A percentile compares a stretch with the other conserved stretches of the same genome.
These are phyloP conservation scores for Corylus avellana DNA, from an alignment of 306 rosid species.

Conservation along the genomic window DNA sequence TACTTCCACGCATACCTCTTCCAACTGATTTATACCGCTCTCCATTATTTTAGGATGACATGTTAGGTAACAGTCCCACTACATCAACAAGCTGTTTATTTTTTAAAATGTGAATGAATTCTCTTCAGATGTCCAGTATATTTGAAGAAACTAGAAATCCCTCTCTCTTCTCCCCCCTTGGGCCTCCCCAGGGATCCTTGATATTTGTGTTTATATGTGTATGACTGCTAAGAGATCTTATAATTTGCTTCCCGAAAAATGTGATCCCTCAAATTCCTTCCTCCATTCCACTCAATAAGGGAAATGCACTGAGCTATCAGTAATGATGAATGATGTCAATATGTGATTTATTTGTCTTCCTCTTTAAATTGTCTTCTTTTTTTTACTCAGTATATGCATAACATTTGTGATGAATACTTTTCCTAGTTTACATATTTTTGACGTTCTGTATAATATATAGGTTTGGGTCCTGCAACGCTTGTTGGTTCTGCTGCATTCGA, in stretches of 20 bases:
- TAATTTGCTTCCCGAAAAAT: not conserved
- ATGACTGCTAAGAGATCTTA: slow-evolving; percentile 1
- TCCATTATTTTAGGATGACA: not conserved
- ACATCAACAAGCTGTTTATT: not conserved
- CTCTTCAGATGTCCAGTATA: not conserved
- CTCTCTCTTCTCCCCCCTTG: not conserved
- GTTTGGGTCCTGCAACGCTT: slow-evolving; percentile 98
- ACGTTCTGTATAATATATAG: slow-evolving; percentile 41
- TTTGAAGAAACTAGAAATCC: not conserved
- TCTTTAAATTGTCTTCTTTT: not conserved
- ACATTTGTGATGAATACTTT: slow-evolving; percentile 7
- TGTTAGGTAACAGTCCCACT: not conserved
- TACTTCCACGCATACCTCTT: not conserved
- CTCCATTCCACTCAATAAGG: not conserved
- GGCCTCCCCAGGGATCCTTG: not conserved
- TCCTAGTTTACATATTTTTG: slow-evolving; percentile 19
- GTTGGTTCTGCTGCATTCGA: slow-evolving; percentile 99
- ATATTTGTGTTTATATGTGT: slow-evolving; percentile 1
- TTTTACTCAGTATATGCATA: slow-evolving; percentile 5
- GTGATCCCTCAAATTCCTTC: not conserved
- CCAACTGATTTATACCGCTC: not conserved
- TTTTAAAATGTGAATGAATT: not conserved
- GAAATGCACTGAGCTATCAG: slow-evolving; percentile 21
- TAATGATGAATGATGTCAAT: slow-evolving; percentile 6
- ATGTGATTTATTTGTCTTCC: slow-evolving; percentile 20